phyloP scores from a whole-genome alignment of 148 eudicot species.

The Amaranthus palmeri region DNA sequence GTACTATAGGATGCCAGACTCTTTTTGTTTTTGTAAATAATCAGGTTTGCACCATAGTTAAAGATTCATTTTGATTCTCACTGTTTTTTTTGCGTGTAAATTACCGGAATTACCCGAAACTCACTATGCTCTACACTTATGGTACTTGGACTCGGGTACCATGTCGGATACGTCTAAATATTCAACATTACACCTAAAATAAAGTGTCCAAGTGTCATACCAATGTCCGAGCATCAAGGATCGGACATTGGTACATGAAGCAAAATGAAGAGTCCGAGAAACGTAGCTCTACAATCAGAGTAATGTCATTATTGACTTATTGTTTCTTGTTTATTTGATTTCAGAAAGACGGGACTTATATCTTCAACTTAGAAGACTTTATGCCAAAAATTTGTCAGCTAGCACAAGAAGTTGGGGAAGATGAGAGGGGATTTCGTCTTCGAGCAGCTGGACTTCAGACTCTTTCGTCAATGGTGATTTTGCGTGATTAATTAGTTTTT shows the following conservation, averaged over 20 bases:
- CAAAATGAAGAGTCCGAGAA: no score
- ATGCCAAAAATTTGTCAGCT: slow-evolving; percentile 80
- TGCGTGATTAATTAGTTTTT: background rate
- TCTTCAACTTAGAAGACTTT: slow-evolving; percentile 80
- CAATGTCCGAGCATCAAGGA: no score
- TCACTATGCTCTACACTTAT: background rate
- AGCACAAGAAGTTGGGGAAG: slow-evolving; percentile 90
- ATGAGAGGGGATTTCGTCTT: slow-evolving; percentile 61
- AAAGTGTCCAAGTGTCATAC: no score
- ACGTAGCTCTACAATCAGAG: no score
- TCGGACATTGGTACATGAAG: no score
- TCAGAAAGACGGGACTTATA: slow-evolving; percentile 83
- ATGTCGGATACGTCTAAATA: no score
- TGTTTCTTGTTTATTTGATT: slow-evolving; percentile 20
- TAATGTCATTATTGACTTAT: background rate
- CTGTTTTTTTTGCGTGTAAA: background rate
- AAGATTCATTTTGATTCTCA: background rate
- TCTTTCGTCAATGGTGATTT: slow-evolving; percentile 77
- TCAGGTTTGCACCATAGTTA: slow-evolving; percentile 42
- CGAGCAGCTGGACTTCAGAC: slow-evolving; percentile 84
- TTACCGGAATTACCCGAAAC: background rate
- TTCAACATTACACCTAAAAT: no score
- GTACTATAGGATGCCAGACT: slow-evolving; percentile 68
- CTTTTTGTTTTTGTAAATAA: slow-evolving; percentile 77
- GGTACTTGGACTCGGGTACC: no score